Evolutionary conservation across 2,329 filamentous ascomycete species (phyloP), one percentile per base, ranked within the genome.

Genomic region (Aspergillus sp.): DNA sequence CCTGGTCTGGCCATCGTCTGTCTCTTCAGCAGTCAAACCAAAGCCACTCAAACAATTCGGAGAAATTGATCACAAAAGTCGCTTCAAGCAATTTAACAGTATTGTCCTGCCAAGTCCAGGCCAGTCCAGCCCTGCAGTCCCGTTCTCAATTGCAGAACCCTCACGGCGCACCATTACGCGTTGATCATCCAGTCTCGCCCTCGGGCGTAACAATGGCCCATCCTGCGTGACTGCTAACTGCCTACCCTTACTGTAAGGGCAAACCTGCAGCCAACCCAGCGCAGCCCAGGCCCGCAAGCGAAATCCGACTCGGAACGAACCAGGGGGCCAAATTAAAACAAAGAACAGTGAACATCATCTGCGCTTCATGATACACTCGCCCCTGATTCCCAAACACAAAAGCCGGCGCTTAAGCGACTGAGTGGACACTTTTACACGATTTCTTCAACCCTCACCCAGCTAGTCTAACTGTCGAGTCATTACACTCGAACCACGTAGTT

Each of bases 331-430:
- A 31, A 31, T 31, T 7, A 31, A 31, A 31, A 31, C 27, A 31
- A 31, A 31, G 27, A 31, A 31, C 27, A 45, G 15, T 5, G 19
- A 45, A 27, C 50, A 41, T 45, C 50, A 37, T 40, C 50, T 52
- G 41, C 50, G 50, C 50, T 45, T 52, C 40, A 45, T 52, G 50
- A 52, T 45, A 52, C 50, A 45, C 12, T 21, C 31, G 35, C 35
- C 35, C 17, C 35, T 27, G 7, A 21, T 14, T 19, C 24, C n/a
- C 24, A 46, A 45, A 35, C 41, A 46, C 39, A 23, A 14, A 46
- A 27, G 41, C 12, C 41, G 31, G 51, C 51, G 51, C 51, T 53
- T 53, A 46, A 17, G 2, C 1, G 27, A 1, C 27, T 11, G 27
- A 31, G 27, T 31, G 27, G 27, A 31, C 27, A 23, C 27, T 43